Evolutionary conservation across 2,329 filamentous ascomycete species (phyloP).

Genomic region (Penicillium sp.): DNA sequence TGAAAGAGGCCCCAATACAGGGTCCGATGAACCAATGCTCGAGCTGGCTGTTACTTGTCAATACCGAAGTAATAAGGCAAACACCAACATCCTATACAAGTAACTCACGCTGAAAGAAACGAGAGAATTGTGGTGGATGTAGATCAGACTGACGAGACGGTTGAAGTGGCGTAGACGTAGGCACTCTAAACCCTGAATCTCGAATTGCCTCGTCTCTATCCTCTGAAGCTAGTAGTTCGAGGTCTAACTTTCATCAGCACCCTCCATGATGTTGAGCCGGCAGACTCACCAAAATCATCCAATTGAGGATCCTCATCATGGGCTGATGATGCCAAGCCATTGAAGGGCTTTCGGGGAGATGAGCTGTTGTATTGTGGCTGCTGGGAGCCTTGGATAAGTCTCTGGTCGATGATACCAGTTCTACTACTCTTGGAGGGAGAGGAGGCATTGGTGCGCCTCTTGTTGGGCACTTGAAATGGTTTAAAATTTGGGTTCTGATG

Average conservation of each 20-base stretch:
- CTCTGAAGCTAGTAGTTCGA: conserved; percentile 36
- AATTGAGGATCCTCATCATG: conserved; percentile 32
- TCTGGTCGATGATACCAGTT: conserved; percentile 20
- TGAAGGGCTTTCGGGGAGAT: not conserved
- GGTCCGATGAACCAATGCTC: conserved; percentile 25
- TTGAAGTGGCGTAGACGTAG: not conserved
- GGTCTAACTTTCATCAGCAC: conserved; percentile 24
- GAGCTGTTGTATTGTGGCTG: conserved; percentile 4
- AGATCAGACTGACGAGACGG: not conserved
- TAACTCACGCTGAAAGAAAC: conserved; percentile 31
- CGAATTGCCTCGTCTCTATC: conserved; percentile 7
- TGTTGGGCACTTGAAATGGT: not conserved
- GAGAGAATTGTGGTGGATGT: conserved; percentile 19
- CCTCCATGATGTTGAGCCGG: not conserved
- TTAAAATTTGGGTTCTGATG: conserved; percentile 2
- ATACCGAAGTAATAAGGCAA: not conserved
- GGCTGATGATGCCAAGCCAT: not conserved
- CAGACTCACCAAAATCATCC: conserved; percentile 49
- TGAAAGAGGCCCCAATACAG: conserved; percentile 20
- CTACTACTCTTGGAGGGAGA: conserved; percentile 9
- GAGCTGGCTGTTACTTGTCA: conserved; percentile 15
- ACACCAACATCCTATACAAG: not conserved
- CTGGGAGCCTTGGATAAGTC: conserved; percentile 23
- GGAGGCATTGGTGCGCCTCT: not conserved
- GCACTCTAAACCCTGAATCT: not conserved